Base-by-base conservation (phyloP, 352 stramenopile species). In the Globisporangium carolinianum region DNA sequence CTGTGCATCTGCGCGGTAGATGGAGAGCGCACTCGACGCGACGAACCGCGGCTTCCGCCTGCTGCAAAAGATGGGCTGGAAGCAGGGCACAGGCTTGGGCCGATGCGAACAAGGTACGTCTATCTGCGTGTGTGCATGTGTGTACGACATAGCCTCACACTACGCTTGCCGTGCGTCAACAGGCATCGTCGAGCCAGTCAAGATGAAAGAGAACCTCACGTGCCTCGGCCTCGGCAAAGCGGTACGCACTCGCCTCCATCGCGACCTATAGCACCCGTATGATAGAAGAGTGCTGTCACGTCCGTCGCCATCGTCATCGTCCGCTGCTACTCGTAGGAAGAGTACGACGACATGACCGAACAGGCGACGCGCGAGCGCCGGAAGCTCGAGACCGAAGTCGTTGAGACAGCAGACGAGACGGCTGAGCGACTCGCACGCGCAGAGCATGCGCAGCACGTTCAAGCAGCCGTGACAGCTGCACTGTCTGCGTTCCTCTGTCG, bases 41-140 rank as follows among this genome's bases (percentile, higher is more conserved):
- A 68, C 69, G 42, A 89, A 87, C 50, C 68, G 80, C 17, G 80
- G 80, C 48, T 87, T 79, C 53, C 71, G 69, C 17, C 47, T 90
- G 57, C 62, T 90, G 43, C 57, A 62, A 17, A 85, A 79, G 57
- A 83, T 88, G 77, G 80, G 80, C 36, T 90, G 80, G 80, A 68
- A 62, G 24, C 58, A 66, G 8, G 80, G 78, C 36, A 58, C 61
- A 18, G 78, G 80, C 0, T 62, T 90, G 36, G 80, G 80, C 52
- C 78, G 72, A 42, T 50, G 57, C 37, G 71, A 70, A 17, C 73
- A 90, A 73, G 73, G 73, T 77, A 6, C 24, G 15, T 8, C n/a
- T 46, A n/a, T 8, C 11, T 58, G 37, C 12, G 17, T 52, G 9
- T 11, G 32, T 57, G 6, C 15, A 57, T 15, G 24, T 24, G 24